Percentiles rank a stretch among this genome's conserved stretches.
phyloP scores from a whole-genome alignment of 2,329 filamentous ascomycete species.

The Hymenoscyphus albidus region DNA sequence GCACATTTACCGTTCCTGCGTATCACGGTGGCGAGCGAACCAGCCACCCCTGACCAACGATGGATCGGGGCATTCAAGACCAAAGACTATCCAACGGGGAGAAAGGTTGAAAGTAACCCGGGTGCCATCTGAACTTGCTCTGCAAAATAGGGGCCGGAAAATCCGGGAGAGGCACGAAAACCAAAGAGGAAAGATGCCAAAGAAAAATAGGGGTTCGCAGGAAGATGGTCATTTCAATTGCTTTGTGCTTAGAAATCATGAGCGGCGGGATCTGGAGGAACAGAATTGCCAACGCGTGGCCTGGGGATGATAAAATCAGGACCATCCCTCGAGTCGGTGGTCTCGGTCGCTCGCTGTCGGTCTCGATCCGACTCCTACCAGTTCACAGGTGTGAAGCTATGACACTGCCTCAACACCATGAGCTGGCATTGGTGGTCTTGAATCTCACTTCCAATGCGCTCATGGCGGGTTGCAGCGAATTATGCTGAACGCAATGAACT shows the following conservation, averaged over 20 bases:
- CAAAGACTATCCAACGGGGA: neutral
- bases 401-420: neutral
- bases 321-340: neutral
- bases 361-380: too few species aligned
- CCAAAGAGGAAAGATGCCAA: neutral
- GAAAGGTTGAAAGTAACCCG: neutral
- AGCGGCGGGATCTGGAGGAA: neutral
- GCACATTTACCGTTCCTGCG: conserved; percentile 12
- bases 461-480: too few species aligned
- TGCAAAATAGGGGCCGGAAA: conserved; percentile 1
- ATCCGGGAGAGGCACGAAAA: neutral
- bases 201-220: neutral
- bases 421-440: neutral
- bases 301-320: neutral
- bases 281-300: conserved; percentile 6
- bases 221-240: conserved; percentile 3
- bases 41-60: conserved; percentile 1
- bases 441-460: neutral
- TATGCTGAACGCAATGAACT: conserved; percentile 18
- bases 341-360: too few species aligned
- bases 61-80: conserved; percentile 1
- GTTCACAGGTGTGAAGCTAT: neutral
- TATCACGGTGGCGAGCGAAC: conserved; percentile 7
- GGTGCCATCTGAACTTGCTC: conserved; percentile 7
- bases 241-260: neutral